Evolutionary conservation across 2,329 filamentous ascomycete genomes (phyloP).

Genomic region (Paraphoma sp.): DNA sequence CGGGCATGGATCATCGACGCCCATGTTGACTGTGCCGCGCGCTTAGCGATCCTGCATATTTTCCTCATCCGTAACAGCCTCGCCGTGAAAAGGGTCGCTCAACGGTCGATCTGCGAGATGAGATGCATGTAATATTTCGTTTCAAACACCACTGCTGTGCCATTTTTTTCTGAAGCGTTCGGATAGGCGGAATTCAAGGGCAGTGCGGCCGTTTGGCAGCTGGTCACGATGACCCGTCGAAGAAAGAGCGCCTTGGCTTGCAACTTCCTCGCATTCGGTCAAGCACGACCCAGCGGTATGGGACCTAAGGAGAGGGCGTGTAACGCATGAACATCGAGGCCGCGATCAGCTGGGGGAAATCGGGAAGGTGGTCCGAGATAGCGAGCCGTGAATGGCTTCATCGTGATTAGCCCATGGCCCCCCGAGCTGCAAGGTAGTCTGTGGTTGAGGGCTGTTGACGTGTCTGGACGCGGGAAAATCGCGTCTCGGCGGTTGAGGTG

Average conservation of each 20-base stretch:
- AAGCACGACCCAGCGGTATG: background rate
- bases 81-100: background rate
- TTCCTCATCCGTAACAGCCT: background rate
- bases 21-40: constrained; percentile 3
- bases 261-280: background rate
- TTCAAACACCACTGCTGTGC: too few species aligned
- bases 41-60: background rate
- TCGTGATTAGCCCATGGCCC: background rate
- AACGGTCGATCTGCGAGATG: too few species aligned
- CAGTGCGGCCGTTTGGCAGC: background rate
- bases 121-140: too few species aligned
- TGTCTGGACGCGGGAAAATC: background rate
- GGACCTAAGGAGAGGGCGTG: background rate
- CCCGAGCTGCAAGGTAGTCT: background rate
- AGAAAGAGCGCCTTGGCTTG: background rate
- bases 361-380: constrained; percentile 4
- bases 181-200: too few species aligned
- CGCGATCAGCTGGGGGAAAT: background rate
- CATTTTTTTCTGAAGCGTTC: too few species aligned
- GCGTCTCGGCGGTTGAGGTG: background rate
- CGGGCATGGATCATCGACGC: background rate
- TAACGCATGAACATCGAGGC: background rate
- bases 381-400: background rate
- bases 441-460: background rate
- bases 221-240: background rate